Conservation (phyloP, 2,329 filamentous ascomycete species). For the Pyrenochaeta sp. region DNA sequence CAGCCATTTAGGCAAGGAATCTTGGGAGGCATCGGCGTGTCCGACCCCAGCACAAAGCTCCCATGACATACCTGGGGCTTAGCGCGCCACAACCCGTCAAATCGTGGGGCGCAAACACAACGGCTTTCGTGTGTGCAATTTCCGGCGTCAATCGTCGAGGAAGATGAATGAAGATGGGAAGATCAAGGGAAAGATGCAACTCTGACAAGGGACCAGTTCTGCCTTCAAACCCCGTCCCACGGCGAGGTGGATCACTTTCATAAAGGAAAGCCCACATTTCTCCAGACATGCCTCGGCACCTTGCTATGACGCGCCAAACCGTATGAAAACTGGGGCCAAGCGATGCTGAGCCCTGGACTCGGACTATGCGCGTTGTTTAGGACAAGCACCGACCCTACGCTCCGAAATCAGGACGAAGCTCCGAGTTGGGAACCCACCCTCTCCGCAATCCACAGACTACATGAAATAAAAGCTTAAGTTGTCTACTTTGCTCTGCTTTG, state of each 20-base stretch:
- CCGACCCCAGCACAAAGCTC: slow-evolving; percentile 13
- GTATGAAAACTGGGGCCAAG: slow-evolving; percentile 20
- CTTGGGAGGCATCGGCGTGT: slow-evolving; percentile 16
- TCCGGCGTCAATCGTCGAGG: background rate
- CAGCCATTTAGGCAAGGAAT: background rate
- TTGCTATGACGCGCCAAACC: background rate
- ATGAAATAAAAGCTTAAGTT: background rate
- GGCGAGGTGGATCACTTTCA: slow-evolving; percentile 7
- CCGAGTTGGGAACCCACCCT: background rate
- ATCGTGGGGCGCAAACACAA: background rate
- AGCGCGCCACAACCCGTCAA: slow-evolving; percentile 15
- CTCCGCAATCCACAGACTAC: too few relatives aligned
- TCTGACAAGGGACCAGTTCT: background rate
- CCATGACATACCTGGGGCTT: slow-evolving; percentile 16
- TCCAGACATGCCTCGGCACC: slow-evolving; percentile 11
- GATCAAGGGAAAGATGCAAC: background rate
- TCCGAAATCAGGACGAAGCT: background rate
- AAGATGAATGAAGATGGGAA: background rate
- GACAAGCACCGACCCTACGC: background rate
- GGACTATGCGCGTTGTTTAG: background rate
- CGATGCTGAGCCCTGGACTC: slow-evolving; percentile 4
- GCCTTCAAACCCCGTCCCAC: background rate
- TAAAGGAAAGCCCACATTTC: slow-evolving; percentile 14
- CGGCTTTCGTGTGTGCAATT: background rate
- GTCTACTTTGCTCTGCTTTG: background rate